Conservation (phyloP, 306 rosid species). For the Mimosa pudica region DNA sequence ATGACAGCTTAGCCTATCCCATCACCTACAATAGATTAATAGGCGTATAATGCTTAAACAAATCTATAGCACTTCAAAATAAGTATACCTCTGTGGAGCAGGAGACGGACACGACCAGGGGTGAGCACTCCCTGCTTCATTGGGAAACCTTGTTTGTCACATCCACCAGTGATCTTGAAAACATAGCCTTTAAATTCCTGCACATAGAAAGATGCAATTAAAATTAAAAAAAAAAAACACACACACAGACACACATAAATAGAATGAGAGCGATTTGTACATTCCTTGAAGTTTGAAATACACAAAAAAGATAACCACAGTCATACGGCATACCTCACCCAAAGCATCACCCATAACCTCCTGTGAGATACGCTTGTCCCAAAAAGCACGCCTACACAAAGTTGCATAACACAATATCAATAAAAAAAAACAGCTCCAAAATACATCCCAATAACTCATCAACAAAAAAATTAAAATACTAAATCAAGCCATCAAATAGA, state of each 20-base stretch:
- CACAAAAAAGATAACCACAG: background rate
- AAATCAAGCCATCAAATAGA: background rate
- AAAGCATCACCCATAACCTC: slow-evolving; percentile 42
- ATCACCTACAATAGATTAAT: background rate
- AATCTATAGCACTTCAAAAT: background rate
- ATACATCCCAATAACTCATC: background rate
- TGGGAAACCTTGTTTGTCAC: slow-evolving; percentile 44
- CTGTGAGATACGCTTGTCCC: slow-evolving; percentile 44
- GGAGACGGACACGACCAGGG: slow-evolving; percentile 45
- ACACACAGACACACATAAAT: background rate
- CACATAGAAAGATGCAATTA: background rate
- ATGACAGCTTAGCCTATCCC: background rate
- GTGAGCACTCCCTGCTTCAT: slow-evolving; percentile 46
- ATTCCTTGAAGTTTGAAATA: background rate
- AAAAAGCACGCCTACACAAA: slow-evolving; percentile 34
- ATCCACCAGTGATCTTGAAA: slow-evolving; percentile 44
- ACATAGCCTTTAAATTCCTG: slow-evolving; percentile 45
- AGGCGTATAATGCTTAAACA: background rate
- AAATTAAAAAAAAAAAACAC: background rate
- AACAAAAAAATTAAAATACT: background rate
- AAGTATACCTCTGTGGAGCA: slow-evolving; percentile 42
- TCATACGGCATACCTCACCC: slow-evolving; percentile 26
- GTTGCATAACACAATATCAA: background rate
- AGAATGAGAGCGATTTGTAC: background rate
- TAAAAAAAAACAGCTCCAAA: background rate